A percentile compares a stretch with the other conserved stretches of the same genome.
These are phyloP conservation scores for Malus sylvestris DNA, from an alignment of 306 rosid genomes.

Conservation along the genomic window DNA sequence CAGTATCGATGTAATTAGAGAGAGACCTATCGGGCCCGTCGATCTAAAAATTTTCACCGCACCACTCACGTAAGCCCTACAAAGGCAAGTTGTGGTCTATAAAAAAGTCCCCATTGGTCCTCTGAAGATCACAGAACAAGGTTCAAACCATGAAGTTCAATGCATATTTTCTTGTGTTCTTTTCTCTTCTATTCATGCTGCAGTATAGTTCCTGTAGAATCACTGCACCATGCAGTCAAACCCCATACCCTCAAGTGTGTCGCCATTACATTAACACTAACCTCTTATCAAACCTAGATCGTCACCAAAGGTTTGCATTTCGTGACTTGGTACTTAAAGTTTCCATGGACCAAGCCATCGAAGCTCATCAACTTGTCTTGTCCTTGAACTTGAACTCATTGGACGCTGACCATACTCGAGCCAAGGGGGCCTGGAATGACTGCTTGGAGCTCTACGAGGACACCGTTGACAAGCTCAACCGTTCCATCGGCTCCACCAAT, in stretches of 20 bases:
- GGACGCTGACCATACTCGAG: constrained; percentile 1
- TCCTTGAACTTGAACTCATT: constrained; percentile 34
- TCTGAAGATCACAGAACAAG: background rate
- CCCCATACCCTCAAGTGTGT: constrained; percentile 65
- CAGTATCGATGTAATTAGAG: no score
- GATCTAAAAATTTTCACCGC: background rate
- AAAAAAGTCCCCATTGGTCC: constrained; percentile 22
- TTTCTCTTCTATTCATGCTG: constrained; percentile 27
- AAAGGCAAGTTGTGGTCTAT: constrained; percentile 29
- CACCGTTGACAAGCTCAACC: constrained; percentile 52
- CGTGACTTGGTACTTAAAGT: constrained; percentile 40
- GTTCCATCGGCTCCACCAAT: constrained; percentile 29
- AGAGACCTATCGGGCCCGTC: no score
- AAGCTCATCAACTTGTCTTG: constrained; percentile 45
- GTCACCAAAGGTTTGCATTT: constrained; percentile 18
- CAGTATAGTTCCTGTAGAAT: constrained; percentile 10
- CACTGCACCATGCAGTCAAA: constrained; percentile 51
- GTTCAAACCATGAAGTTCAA: constrained; percentile 21
- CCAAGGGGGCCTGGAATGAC: constrained; percentile 58
- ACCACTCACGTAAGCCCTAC: constrained; percentile 2
- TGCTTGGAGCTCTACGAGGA: constrained; percentile 68
- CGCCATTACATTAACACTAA: constrained; percentile 31
- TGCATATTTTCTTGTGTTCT: constrained; percentile 17
- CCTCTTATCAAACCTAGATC: constrained; percentile 29
- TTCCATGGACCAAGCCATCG: constrained; percentile 60